Percentiles rank a stretch among this genome's conserved stretches.
Conservation (phyloP, 495 filamentous ascomycete species). For the Bacidia rubella region DNA sequence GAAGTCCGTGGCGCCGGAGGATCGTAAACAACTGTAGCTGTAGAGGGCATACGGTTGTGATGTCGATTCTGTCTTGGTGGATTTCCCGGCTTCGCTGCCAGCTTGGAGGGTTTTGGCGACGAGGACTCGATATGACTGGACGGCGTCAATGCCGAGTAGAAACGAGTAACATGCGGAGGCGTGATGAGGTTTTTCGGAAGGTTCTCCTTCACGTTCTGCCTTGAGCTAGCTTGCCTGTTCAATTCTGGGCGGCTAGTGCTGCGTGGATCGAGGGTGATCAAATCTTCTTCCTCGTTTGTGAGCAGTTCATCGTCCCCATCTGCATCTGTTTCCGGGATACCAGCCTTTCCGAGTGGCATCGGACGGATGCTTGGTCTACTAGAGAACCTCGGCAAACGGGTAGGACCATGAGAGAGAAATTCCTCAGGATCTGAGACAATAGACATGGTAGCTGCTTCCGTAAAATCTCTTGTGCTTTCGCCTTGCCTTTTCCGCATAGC, state of each 20-base stretch:
- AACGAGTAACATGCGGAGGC: not conserved
- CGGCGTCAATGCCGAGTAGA: not conserved
- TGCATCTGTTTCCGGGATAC: conserved; percentile 46
- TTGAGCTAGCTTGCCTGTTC: conserved; percentile 17
- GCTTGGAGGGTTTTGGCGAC: conserved; percentile 2
- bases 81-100: conserved; percentile 17
- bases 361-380: not conserved
- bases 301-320: conserved; percentile 85
- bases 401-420: conserved; percentile 13
- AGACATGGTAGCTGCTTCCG: conserved; percentile 36
- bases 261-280: conserved; percentile 18
- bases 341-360: conserved; percentile 2
- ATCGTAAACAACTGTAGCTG: conserved; percentile 64
- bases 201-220: not conserved
- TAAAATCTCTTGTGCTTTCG: conserved; percentile 33
- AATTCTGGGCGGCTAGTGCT: conserved; percentile 19
- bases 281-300: conserved; percentile 58
- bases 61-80: conserved; percentile 21
- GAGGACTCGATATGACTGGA: conserved; percentile 15
- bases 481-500: conserved; percentile 23
- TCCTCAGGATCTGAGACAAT: conserved; percentile 48
- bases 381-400: not conserved
- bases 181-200: not conserved
- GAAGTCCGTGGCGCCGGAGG: conserved; percentile 27
- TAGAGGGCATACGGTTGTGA: conserved; percentile 56